phyloP scores from a whole-genome alignment of 2,329 filamentous ascomycete genomes.

The Alternaria arbusti region DNA sequence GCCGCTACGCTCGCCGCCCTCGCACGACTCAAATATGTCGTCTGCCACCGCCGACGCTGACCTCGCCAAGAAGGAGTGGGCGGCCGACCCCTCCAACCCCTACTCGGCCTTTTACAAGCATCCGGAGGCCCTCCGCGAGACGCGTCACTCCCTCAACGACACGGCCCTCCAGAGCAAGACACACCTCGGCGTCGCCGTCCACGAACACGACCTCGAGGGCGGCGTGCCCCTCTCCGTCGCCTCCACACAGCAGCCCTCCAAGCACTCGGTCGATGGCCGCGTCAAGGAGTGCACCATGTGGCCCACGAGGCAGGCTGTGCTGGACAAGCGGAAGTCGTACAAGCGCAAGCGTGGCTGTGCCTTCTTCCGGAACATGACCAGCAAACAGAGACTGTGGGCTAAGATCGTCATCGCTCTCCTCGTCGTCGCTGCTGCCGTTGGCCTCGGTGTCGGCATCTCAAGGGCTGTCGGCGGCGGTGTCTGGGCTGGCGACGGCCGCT shows the following conservation, averaged over 20 bases:
- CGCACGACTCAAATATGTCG: conserved; percentile 42
- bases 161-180: conserved; percentile 35
- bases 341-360: conserved; percentile 50
- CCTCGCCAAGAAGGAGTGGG: conserved; percentile 35
- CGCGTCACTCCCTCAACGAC: conserved; percentile 50
- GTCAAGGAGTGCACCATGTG: conserved; percentile 60
- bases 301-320: conserved; percentile 56
- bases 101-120: conserved; percentile 58
- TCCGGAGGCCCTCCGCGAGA: conserved; percentile 54
- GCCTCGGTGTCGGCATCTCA: conserved; percentile 57
- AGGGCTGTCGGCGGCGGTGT: conserved; percentile 57
- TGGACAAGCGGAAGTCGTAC: conserved; percentile 50
- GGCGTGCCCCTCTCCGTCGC: conserved; percentile 44
- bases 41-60: conserved; percentile 39
- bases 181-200: conserved; percentile 38
- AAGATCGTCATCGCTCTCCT: conserved; percentile 56
- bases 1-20: conserved; percentile 39
- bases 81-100: conserved; percentile 47
- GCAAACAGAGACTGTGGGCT: conserved; percentile 52
- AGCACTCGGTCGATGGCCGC: conserved; percentile 50
- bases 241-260: conserved; percentile 49
- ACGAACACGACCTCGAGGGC: conserved; percentile 51
- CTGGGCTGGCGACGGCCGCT: conserved; percentile 50
- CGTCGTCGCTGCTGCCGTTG: conserved; percentile 55
- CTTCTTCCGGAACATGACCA: conserved; percentile 50